Conservation (phyloP, 495 filamentous ascomycete genomes). For the Mytilinidion resinicola region DNA sequence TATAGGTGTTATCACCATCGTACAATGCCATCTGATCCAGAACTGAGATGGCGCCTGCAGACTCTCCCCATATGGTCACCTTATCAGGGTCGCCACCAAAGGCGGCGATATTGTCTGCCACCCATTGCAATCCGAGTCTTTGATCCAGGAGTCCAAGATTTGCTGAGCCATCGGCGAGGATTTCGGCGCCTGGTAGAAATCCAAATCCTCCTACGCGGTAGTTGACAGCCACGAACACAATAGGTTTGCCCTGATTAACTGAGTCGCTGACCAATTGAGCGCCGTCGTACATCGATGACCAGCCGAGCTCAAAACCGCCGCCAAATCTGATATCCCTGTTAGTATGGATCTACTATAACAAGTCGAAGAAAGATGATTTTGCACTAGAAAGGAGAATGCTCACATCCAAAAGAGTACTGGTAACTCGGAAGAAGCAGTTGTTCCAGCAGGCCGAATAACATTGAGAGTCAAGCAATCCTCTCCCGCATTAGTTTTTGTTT, state of each 20-base stretch:
- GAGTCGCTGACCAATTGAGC: slow-evolving; percentile 47
- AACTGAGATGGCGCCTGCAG: slow-evolving; percentile 67
- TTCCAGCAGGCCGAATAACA: slow-evolving; percentile 54
- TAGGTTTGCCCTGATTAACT: slow-evolving; percentile 51
- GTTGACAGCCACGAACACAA: slow-evolving; percentile 58
- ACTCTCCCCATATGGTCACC: slow-evolving; percentile 71
- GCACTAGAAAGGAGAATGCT: too few species aligned
- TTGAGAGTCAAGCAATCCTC: slow-evolving; percentile 64
- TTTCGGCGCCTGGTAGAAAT: slow-evolving; percentile 54
- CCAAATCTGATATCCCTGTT: slow-evolving; percentile 39
- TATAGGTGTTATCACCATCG: slow-evolving; percentile 62
- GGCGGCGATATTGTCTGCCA: slow-evolving; percentile 34
- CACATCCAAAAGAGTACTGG: slow-evolving; percentile 62
- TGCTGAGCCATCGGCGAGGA: slow-evolving; percentile 57
- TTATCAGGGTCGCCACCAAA: slow-evolving; percentile 36
- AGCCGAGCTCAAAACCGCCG: slow-evolving; percentile 59
- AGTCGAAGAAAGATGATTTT: too few species aligned
- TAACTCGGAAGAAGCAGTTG: slow-evolving; percentile 47
- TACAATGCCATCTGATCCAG: slow-evolving; percentile 45
- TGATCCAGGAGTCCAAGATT: slow-evolving; percentile 42
- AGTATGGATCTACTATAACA: too few species aligned
- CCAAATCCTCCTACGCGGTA: slow-evolving; percentile 58
- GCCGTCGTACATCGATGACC: slow-evolving; percentile 55
- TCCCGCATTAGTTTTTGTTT: slow-evolving; percentile 32
- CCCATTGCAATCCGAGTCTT: slow-evolving; percentile 33